Evolutionary conservation across 495 filamentous ascomycete species (phyloP), one percentile per base, ranked within the genome.

Genomic region (Saxophila tyrrhenica): DNA sequence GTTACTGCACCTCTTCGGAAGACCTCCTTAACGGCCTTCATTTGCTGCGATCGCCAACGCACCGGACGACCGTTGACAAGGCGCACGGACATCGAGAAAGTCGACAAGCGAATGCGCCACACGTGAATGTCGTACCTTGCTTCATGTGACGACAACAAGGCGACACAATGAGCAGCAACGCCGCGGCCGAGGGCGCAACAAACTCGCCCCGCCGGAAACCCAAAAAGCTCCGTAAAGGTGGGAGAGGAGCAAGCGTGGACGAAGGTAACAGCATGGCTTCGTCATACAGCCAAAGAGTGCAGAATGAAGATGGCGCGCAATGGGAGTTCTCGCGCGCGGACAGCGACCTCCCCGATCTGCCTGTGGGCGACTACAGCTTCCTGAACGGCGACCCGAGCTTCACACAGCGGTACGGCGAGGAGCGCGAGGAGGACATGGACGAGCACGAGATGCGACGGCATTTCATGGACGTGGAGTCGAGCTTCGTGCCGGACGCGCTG

Each of bases 391-490:
- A 54, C 1, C 39, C 51, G 45, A 47, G 25, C 39, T 45, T 46
- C 19, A 47, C 39, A 32, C 39, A 38, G 10, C 20, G 48, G 42
- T 2, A 17, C 17, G 11, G 16, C 2, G 8, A 25, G 16, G 42
- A 55, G 20, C 15, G 16, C 25, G 44, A 22, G 10, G 43, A 38
- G 7, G 32, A 35, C 10, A 24, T 24, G 15, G 52, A 39, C 67
- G 82, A 85, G 57, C 68, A 69, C 7, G 77, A 79, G 62, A 78
- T 86, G 79, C 73, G 75, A 49, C 73, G 73, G 52, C 84, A 86
- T 65, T 64, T 94, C 54, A 83, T 86, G 72, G 89, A 94, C 63
- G 79, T 92, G 55, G 89, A 95, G 65, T 94, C 88, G 8, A 94
- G 86, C 63, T 94, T 94, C 59, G 50, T 89, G 39, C 75, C 75